Evolutionary conservation across 352 stramenopile genomes (phyloP).

Genomic region (Globisporangium carolinianum): DNA sequence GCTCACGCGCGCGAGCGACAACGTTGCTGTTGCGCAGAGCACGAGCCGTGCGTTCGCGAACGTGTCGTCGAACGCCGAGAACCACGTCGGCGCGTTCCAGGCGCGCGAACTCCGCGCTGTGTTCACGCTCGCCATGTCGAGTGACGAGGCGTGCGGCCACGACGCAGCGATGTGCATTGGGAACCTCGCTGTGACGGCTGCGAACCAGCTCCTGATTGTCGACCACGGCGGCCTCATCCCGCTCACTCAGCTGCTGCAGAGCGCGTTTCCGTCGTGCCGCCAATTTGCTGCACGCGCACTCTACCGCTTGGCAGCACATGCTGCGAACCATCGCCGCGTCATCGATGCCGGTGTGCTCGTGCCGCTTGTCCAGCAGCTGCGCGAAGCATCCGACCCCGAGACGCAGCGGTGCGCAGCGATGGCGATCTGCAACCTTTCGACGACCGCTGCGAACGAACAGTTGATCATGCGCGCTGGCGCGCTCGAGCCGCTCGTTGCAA

Average conservation of each 20-base stretch:
- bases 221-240: conserved; percentile 79
- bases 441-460: conserved; percentile 59
- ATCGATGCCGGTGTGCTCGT: conserved; percentile 77
- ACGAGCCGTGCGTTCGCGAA: conserved; percentile 88
- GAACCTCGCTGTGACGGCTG: conserved; percentile 89
- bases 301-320: conserved; percentile 83
- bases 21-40: conserved; percentile 80
- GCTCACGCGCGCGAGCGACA: conserved; percentile 52
- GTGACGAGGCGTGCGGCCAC: conserved; percentile 84
- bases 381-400: conserved; percentile 38
- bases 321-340: conserved; percentile 85
- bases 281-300: conserved; percentile 84
- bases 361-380: conserved; percentile 64
- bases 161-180: conserved; percentile 90
- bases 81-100: conserved; percentile 86
- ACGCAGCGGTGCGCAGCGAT: conserved; percentile 77
- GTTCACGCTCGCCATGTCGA: conserved; percentile 61
- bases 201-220: conserved; percentile 88
- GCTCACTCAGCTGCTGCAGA: conserved; percentile 75
- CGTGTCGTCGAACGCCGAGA: conserved; percentile 90
- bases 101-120: conserved; percentile 68
- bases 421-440: conserved; percentile 84
- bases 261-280: conserved; percentile 57
- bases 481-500: conserved; percentile 52
- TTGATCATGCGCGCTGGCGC: conserved; percentile 73